These are phyloP conservation scores for Lycium ferocissimum DNA, from an alignment of 257 asterid genomes.

Conservation along the genomic window DNA sequence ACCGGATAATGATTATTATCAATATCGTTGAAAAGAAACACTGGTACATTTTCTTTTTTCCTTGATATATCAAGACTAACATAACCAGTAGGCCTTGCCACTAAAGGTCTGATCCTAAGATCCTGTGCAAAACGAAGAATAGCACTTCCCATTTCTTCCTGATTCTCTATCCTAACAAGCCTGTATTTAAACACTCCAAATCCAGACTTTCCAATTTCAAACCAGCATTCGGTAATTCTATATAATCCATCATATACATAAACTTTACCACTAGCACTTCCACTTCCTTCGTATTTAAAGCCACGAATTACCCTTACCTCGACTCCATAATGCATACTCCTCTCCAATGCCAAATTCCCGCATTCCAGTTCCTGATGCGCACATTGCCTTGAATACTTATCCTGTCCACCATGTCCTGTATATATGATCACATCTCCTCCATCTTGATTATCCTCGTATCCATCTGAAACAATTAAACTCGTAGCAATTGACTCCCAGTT, in stretches of 20 bases:
- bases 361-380: slow-evolving; percentile 76
- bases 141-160: slow-evolving; percentile 75
- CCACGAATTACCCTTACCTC: slow-evolving; percentile 94
- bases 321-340: slow-evolving; percentile 79
- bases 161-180: slow-evolving; percentile 70
- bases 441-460: slow-evolving; percentile 89
- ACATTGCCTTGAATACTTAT: slow-evolving; percentile 64
- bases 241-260: slow-evolving; percentile 90
- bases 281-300: slow-evolving; percentile 73
- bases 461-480: slow-evolving; percentile 87
- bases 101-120: slow-evolving; percentile 58
- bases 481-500: slow-evolving; percentile 92
- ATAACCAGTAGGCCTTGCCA: slow-evolving; percentile 68
- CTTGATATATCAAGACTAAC: slow-evolving; percentile 70
- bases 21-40: slow-evolving; percentile 67
- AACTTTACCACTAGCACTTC: slow-evolving; percentile 71
- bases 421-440: slow-evolving; percentile 80
- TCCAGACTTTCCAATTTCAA: slow-evolving; percentile 82
- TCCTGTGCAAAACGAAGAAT: slow-evolving; percentile 60
- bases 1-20: slow-evolving; percentile 67
- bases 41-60: slow-evolving; percentile 68
- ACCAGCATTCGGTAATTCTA: slow-evolving; percentile 68
- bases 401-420: slow-evolving; percentile 97
- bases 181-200: slow-evolving; percentile 77
- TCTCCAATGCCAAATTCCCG: slow-evolving; percentile 85